Conservation (phyloP, 768 basidiomycete species). For the Boletus vinaceobasis region DNA sequence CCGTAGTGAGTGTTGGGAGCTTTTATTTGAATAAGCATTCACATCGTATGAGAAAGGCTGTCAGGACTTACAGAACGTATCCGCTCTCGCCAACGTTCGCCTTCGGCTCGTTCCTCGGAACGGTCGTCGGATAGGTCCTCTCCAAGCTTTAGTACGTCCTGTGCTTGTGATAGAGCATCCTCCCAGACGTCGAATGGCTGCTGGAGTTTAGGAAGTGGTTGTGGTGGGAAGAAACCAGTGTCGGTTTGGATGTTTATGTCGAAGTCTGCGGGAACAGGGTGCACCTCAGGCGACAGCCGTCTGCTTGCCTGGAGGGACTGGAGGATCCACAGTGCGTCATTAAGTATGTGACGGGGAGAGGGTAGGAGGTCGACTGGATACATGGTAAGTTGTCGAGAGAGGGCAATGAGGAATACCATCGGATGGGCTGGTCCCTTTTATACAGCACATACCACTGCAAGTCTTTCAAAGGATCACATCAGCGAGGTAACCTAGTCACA, state of each 20-base stretch:
- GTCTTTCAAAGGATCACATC: conserved; percentile 27
- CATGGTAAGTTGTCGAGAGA: conserved; percentile 19
- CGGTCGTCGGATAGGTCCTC: conserved; percentile 51
- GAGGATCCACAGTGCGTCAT: conserved; percentile 44
- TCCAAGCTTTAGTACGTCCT: conserved; percentile 51
- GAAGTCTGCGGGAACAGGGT: conserved; percentile 44
- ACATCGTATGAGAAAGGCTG: conserved; percentile 1
- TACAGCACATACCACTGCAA: conserved; percentile 32
- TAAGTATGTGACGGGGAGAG: conserved; percentile 50
- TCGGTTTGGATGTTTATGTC: conserved; percentile 45
- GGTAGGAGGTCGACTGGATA: conserved; percentile 42
- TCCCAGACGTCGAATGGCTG: conserved; percentile 69
- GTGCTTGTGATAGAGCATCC: conserved; percentile 53
- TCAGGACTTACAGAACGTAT: conserved; percentile 57
- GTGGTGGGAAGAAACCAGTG: conserved; percentile 83
- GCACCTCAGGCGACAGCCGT: conserved; percentile 29
- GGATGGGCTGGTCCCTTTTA: conserved; percentile 22
- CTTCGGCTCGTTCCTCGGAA: conserved; percentile 44
- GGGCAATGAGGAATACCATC: background rate
- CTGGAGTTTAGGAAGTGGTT: conserved; percentile 56
- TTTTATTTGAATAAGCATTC: conserved; percentile 30
- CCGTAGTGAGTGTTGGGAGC: conserved; percentile 70
- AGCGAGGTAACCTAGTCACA: conserved; percentile 34
- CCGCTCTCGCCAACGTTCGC: conserved; percentile 65
- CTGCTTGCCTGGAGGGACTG: conserved; percentile 40